Percentiles rank a stretch among this genome's conserved stretches.
These are phyloP conservation scores for Stevia rebaudiana DNA, from an alignment of 140 eudicot species.

Conservation along the genomic window DNA sequence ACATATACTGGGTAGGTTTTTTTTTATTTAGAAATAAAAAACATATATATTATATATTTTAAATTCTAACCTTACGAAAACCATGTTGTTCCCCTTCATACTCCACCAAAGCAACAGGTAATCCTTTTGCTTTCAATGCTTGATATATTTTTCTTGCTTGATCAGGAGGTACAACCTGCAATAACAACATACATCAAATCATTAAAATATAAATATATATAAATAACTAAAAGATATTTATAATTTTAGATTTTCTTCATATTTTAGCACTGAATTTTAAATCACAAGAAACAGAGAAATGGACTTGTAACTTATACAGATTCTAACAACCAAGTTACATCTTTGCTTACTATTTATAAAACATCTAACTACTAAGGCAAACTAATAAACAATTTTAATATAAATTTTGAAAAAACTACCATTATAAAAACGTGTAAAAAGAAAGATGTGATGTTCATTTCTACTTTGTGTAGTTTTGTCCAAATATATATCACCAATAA, in stretches of 20 bases:
- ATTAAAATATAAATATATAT: neutral
- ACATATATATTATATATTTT: neutral
- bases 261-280: neutral
- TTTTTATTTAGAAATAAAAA: no score
- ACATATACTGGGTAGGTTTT: no score
- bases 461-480: neutral
- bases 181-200: neutral
- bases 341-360: neutral
- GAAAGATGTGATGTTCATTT: neutral
- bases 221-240: neutral
- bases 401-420: no score
- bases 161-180: conserved; percentile 82
- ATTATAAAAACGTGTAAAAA: neutral
- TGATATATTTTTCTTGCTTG: conserved; percentile 84
- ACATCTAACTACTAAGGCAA: no score
- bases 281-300: neutral
- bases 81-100: conserved; percentile 99
- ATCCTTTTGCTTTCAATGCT: conserved; percentile 80
- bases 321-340: neutral
- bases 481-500: neutral
- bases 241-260: neutral
- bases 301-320: neutral
- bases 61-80: conserved; percentile 87
- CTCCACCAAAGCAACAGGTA: conserved; percentile 95
- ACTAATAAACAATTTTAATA: no score